Evolutionary conservation across 345 rosid species (phyloP), one percentile per base, ranked within the genome.

Genomic region (Hibiscus syriacus): DNA sequence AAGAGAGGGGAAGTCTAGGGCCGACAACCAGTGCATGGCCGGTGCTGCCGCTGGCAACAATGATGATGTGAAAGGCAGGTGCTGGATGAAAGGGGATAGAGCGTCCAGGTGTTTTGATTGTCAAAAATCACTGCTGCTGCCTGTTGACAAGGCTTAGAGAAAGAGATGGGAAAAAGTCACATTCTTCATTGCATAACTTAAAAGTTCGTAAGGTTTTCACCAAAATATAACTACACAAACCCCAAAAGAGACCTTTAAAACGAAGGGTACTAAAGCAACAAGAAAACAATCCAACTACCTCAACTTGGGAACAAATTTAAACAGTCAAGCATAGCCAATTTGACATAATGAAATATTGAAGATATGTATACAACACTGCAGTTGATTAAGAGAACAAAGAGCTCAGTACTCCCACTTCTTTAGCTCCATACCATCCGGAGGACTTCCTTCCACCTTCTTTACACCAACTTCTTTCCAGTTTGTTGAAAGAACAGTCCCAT

Each of bases 371-470:
- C 26, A 60, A 19, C 60, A 41, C 72, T 50, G 10, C 25, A 43
- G 27, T 66, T 62, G 2, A 20, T 53, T 50, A 63, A 12, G 30
- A 67, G 36, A 72, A 36, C 50, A 29, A 64, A 17, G 53, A 59
- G 39, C 14, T 76, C 72, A 87, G 58, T 59, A 55, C 71, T 89
- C 97, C 97, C 99, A 91, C 73, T 86, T 87, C 85, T 75, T 91
- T 83, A 93, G 73, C 76, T 93, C 92, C 98, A 93, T 93, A 48
- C 98, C 98, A 8, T 89, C 96, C 0, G 96, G 96, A 39, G 98
- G 85, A 64, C 96, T 90, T 71, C 98, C 96, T 66, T 89, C 92
- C 38, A 90, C 89, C 80, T 78, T 87, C 95, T 93, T 87, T 0
- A 79, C 4, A 20, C 97, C 99, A 17, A 91, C 97, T 78, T 91